phyloP scores from a whole-genome alignment of 1,284 basidiomycete genomes.

The Pseudozyma sp. region DNA sequence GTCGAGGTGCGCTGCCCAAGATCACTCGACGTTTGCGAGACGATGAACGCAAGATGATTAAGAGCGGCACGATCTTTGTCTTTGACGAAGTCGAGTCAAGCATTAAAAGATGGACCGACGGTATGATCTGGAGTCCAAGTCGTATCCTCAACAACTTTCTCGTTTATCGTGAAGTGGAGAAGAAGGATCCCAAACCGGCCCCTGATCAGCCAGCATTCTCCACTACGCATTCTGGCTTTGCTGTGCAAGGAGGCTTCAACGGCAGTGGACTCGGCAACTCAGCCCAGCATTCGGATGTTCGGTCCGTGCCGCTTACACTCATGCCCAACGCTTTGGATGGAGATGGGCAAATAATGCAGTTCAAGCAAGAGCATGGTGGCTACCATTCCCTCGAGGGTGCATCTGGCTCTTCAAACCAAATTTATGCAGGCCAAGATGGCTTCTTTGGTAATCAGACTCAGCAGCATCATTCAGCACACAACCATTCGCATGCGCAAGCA shows the following conservation, averaged over 20 bases:
- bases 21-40: conserved; percentile 94
- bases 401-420: conserved; percentile 19
- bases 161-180: conserved; percentile 69
- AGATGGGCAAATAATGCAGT: conserved; percentile 21
- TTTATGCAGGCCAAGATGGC: conserved; percentile 28
- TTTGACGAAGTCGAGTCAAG: conserved; percentile 97
- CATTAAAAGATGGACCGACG: conserved; percentile 99
- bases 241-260: conserved; percentile 18
- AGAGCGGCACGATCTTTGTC: conserved; percentile 93
- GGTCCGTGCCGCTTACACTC: conserved; percentile 35
- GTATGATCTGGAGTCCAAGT: conserved; percentile 90
- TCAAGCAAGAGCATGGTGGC: conserved; percentile 19
- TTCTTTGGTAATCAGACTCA: conserved; percentile 20
- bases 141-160: conserved; percentile 93
- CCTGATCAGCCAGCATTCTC: conserved; percentile 34
- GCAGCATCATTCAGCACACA: conserved; percentile 4
- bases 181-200: conserved; percentile 47
- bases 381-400: conserved; percentile 21
- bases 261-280: conserved; percentile 4
- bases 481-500: conserved; percentile 35
- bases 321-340: conserved; percentile 31
- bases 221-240: conserved; percentile 25
- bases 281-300: conserved; percentile 16
- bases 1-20: conserved; percentile 87
- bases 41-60: conserved; percentile 87